Evolutionary conservation across 2,329 filamentous ascomycete genomes (phyloP).

Genomic region (Sporothrix pallida): DNA sequence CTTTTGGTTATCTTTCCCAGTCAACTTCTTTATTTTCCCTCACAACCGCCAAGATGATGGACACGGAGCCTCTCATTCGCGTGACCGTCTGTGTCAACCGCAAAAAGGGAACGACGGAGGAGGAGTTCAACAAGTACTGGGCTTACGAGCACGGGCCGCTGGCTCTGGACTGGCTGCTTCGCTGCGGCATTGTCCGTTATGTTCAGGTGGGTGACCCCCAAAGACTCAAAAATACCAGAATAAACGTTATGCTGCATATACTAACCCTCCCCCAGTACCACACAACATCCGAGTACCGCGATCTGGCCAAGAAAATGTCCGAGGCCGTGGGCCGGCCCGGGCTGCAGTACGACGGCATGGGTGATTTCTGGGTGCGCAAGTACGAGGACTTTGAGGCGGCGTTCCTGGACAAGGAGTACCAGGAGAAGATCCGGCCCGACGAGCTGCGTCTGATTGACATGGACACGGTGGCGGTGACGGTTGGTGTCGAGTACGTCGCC

Average conservation of each 20-base stretch:
- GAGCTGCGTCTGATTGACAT: slow-evolving; percentile 27
- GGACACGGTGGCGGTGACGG: slow-evolving; percentile 19
- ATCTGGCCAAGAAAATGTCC: slow-evolving; percentile 27
- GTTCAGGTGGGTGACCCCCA: slow-evolving; percentile 17
- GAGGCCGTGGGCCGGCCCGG: slow-evolving; percentile 23
- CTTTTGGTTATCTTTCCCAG: too few relatives aligned
- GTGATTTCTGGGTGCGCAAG: slow-evolving; percentile 31
- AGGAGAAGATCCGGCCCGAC: slow-evolving; percentile 27
- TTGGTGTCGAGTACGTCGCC: slow-evolving; percentile 25
- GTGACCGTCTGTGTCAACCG: slow-evolving; percentile 27
- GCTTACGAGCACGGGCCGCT: slow-evolving; percentile 25
- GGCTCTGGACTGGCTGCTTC: slow-evolving; percentile 24
- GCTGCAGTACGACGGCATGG: slow-evolving; percentile 27
- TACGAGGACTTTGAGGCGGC: slow-evolving; percentile 30
- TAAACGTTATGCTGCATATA: too few relatives aligned
- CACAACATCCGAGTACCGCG: slow-evolving; percentile 27
- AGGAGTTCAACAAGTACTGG: slow-evolving; percentile 27
- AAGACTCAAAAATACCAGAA: too few relatives aligned
- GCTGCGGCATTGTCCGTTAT: slow-evolving; percentile 29
- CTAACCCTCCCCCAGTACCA: slow-evolving; percentile 3
- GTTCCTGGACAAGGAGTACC: slow-evolving; percentile 27
- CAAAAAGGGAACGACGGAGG: slow-evolving; percentile 23
- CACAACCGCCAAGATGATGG: slow-evolving; percentile 13
- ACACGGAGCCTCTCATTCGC: slow-evolving; percentile 26
- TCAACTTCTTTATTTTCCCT: too few relatives aligned